phyloP scores from a whole-genome alignment of 2,329 filamentous ascomycete genomes.

The Malbranchea cinnamomea region DNA sequence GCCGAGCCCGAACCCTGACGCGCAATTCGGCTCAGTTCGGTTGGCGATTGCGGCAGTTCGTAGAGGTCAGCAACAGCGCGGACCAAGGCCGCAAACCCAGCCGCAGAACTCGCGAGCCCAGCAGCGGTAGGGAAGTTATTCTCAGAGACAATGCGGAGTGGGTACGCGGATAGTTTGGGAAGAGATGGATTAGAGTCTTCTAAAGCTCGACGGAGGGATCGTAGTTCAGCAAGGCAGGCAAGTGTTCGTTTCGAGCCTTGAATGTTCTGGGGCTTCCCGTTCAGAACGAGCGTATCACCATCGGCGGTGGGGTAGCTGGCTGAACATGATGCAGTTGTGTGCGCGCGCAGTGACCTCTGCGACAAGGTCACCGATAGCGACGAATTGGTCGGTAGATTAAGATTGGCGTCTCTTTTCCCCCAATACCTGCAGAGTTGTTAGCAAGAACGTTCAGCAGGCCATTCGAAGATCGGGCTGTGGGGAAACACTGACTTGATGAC shows the following conservation, averaged over 20 bases:
- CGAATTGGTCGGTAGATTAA: conserved; percentile 96
- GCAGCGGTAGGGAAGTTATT: conserved; percentile 99
- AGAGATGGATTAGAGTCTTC: conserved; percentile 58
- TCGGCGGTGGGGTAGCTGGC: conserved; percentile 45
- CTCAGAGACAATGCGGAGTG: conserved; percentile 77
- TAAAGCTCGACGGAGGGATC: conserved; percentile 57
- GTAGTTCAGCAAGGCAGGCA: conserved; percentile 80
- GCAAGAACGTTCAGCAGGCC: conserved; percentile 1
- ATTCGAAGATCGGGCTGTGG: conserved; percentile 11
- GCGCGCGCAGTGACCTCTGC: conserved; percentile 81
- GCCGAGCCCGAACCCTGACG: conserved; percentile 90
- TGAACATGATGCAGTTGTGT: conserved; percentile 90
- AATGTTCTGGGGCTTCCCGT: conserved; percentile 69
- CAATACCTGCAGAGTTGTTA: conserved; percentile 49
- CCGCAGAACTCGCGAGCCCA: conserved; percentile 55
- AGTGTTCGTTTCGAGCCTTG: conserved; percentile 71
- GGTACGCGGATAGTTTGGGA: conserved; percentile 64
- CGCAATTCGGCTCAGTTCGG: conserved; percentile 76
- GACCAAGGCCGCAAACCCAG: conserved; percentile 53
- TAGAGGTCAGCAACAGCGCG: conserved; percentile 83
- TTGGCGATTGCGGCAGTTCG: conserved; percentile 62
- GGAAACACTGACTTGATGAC: conserved; percentile 64
- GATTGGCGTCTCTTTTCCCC: conserved; percentile 86
- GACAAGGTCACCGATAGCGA: conserved; percentile 94
- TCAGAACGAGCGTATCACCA: conserved; percentile 62